Conservation (phyloP, 23 red algal species). For the Agarophyton chilense region DNA sequence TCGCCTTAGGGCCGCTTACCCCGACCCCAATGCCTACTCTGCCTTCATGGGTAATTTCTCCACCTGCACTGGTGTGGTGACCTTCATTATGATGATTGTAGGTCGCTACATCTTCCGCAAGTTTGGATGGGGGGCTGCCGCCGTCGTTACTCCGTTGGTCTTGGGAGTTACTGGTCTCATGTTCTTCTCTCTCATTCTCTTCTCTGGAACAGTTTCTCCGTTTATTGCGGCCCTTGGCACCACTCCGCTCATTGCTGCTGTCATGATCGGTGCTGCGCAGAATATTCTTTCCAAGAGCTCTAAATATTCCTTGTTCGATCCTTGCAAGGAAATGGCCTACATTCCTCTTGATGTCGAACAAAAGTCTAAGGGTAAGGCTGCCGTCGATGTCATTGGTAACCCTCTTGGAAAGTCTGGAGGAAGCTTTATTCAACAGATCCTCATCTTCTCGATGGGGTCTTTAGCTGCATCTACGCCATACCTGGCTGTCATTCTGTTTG, state of each 20-base stretch:
- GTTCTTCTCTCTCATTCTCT: constrained; percentile 97
- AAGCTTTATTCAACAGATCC: constrained; percentile 97
- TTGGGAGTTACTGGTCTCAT: constrained; percentile 90
- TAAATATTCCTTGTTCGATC: constrained; percentile 98
- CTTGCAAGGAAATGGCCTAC: constrained; percentile 99
- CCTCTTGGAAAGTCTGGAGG: constrained; percentile 99
- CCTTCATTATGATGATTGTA: constrained; percentile 95
- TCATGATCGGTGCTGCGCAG: constrained; percentile 95
- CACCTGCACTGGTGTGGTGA: constrained; percentile 84
- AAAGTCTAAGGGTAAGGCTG: constrained; percentile 97
- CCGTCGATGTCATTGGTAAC: constrained; percentile 99
- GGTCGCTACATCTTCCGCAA: constrained; percentile 95
- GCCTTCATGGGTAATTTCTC: constrained; percentile 99
- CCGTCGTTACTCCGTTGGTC: constrained; percentile 87
- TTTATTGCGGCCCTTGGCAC: constrained; percentile 85
- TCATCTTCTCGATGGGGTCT: constrained; percentile 94
- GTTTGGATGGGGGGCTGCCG: constrained; percentile 95
- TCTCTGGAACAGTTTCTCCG: constrained; percentile 74
- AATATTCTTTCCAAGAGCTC: constrained; percentile 89
- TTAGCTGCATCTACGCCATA: constrained; percentile 97
- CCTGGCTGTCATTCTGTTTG: constrained; percentile 87
- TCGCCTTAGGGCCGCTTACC: constrained; percentile 83
- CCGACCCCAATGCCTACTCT: constrained; percentile 97
- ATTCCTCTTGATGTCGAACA: constrained; percentile 95
- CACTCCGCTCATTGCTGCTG: constrained; percentile 94